Base-by-base conservation (phyloP, 192 early-diverging fungal genomes). In the Phlyctochytrium planicorne region DNA sequence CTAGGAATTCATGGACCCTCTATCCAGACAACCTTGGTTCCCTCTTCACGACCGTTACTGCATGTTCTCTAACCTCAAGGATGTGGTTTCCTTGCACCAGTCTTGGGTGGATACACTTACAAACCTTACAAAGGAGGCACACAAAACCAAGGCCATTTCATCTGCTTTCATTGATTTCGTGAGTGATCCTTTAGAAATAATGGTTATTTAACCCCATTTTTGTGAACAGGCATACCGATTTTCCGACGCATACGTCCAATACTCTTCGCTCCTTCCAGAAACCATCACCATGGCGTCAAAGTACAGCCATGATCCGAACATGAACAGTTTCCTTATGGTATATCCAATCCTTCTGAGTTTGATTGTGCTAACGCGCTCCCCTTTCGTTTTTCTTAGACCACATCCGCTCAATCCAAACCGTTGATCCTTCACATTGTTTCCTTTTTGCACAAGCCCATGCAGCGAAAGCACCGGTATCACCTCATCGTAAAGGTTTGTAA, bases 371-470 rank as follows among this genome's bases (percentile, higher is more conserved):
- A 40, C 1, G 24, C 31, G 3, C 1, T 33, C 25, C 40, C 1
- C n/a, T n/a, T n/a, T n/a, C n/a, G n/a, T n/a, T n/a, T n/a, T n/a
- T n/a, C n/a, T n/a, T 33, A 74, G 74, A 70, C 53, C 2, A 72
- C 73, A 35, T 34, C 65, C 29, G 65, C 59, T 1, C 37, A 71
- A 20, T 52, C 66, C 1, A 65, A 30, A n/a, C 67, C 65, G n/a
- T 66, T 67, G 12, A 77, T 76, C 27, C 66, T 76, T 3, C 67
- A 76, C 50, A 29, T 76, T 47, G 73, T 76, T 14, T 74, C 75
- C 4, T 33, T 56, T 25, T 36, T 76, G 20, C 73, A 76, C 40
- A 67, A 70, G 33, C 75, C 75, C 6, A 52, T 73, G 30, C 75
- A 76, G 35, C 63, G 67, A 60, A 68, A 75, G 36, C 63, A 73